Base-by-base conservation (phyloP, 805 yeast genomes). In the Soucietia sequanensis region DNA sequence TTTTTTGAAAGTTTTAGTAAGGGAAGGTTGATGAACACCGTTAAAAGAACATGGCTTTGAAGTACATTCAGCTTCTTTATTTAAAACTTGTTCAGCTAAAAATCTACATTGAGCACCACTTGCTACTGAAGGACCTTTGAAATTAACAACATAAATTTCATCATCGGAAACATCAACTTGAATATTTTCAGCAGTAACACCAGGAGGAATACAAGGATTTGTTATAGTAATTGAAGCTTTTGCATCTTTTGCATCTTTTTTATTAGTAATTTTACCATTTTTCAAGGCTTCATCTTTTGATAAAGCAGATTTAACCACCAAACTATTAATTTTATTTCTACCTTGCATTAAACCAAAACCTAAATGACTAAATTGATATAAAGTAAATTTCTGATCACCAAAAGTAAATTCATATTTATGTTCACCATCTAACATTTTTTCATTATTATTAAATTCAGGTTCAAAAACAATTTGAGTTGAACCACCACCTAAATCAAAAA, bases 391-490 rank as follows among this genome's bases (percentile, higher is more conserved):
- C 44, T 86, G 72, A 38, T 83, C 84, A 41, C 96, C 98, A 60
- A 91, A 93, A 15, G 72, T 60, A 47, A 89, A 72, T 43, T 76
- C 76, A 57, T 81, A 89, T 61, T 86, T 85, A 66, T 88, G 95
- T 54, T 90, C 97, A 39, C 97, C 95, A 9, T 81, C 89, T 31
- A 75, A 65, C 84, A 91, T 76, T 44, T 68, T 56, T 50, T 81
- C 83, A 28, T 76, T 68, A 34, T 68, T 61, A 21, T 59, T 54
- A 55, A 80, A 80, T n/a, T 75, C 74, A 15, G 99, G 99, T 70
- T 93, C 98, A 60, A 93, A 93, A 5, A 93, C 99, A 65, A 93
- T 89, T 67, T 95, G 99, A 10, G 99, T 93, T 5, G 97, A 88
- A 4, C 98, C 98, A 53, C 99, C 99, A 50, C 99, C 99, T 41